Evolutionary conservation across 495 filamentous ascomycete species (phyloP), one percentile per base, ranked within the genome.

Genomic region (Daldinia bambusicola): DNA sequence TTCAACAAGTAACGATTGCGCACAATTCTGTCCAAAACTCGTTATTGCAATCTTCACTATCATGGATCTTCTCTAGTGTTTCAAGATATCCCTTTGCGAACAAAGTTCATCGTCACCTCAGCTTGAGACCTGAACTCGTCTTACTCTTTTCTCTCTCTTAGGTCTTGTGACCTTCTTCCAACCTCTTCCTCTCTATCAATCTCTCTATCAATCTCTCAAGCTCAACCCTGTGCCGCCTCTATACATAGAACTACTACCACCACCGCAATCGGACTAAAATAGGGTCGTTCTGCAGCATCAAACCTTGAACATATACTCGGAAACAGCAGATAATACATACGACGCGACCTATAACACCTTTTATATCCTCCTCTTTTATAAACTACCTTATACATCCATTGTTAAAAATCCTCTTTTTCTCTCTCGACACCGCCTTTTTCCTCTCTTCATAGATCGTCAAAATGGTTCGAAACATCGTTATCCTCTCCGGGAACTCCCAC

Each of bases 391-490:
- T 56, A 53, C 16, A 51, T 55, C 52, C 38, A 26, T 69, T 32
- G 22, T 51, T 40, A 50, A 48, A 37, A 10, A 12, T 22, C 0
- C 20, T 9, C 22, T 41, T 61, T 37, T 12, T 37, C n/a, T 38
- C 2, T 22, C 30, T 70, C 16, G 55, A 61, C 68, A 66, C 62
- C 61, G 48, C 68, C 62, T 55, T 67, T 56, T 56, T 32, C 53
- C 16, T 37, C 66, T 37, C 50, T 9, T 55, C 45, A 16, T 37
- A 68, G 26, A 66, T 52, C 59, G 55, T 69, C 67, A 85, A 55
- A 58, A 95, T 99, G 95, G 95, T 98, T 74, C 92, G 96, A 76
- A 97, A 98, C 79, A 91, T 99, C 67, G 93, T 97, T 74, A 87
- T 99, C 70, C 91, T 99, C 63, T 93, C 94, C 41, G 95, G 95